These are phyloP conservation scores for Curvularia lunata DNA, from an alignment of 2,329 filamentous ascomycete species.

Conservation along the genomic window DNA sequence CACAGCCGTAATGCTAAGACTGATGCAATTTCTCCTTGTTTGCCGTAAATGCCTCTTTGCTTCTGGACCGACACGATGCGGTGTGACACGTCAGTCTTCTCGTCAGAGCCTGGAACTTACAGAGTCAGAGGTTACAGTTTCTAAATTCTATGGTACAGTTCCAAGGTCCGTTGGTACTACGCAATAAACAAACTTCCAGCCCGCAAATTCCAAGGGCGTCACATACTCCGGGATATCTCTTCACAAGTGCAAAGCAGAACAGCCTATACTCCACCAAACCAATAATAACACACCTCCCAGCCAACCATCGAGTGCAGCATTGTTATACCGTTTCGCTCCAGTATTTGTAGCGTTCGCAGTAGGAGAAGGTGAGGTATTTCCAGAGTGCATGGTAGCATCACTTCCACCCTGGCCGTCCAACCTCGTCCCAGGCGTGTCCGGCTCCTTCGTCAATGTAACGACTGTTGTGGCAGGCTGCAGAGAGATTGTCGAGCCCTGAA, in stretches of 20 bases:
- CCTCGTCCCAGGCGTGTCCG: neutral
- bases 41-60: neutral
- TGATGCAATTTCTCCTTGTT: neutral
- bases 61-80: neutral
- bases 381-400: conserved; percentile 4
- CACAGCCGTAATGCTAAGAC: neutral
- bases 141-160: neutral
- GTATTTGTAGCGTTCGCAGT: conserved; percentile 14
- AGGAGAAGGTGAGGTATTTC: conserved; percentile 3
- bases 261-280: conserved; percentile 21
- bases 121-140: neutral
- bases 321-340: conserved; percentile 5
- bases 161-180: conserved; percentile 19
- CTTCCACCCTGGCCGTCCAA: conserved; percentile 2
- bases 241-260: conserved; percentile 27
- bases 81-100: neutral
- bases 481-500: conserved; percentile 33
- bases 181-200: conserved; percentile 11
- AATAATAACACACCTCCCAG: conserved; percentile 22
- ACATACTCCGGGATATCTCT: neutral
- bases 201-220: conserved; percentile 1
- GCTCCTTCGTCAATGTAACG: conserved; percentile 23
- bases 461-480: conserved; percentile 33
- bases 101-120: neutral
- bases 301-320: conserved; percentile 11